A percentile compares a stretch with the other conserved stretches of the same genome.
Conservation (phyloP, 805 yeast species). For the Ogataea haglerorum region DNA sequence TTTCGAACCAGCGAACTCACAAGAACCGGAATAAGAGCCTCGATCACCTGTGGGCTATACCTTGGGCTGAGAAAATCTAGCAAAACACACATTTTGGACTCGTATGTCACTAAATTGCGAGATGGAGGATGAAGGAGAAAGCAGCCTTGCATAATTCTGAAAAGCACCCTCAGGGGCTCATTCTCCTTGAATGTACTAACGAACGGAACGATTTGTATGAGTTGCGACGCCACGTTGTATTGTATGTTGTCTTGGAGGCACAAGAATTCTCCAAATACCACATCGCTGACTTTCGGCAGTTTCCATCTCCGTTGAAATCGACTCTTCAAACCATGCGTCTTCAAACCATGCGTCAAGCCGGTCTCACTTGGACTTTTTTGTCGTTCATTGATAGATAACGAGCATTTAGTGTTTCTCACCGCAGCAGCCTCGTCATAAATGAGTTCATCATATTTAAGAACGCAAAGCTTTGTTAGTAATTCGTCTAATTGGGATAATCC, state of each 20-base stretch:
- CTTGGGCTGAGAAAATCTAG: conserved; percentile 24
- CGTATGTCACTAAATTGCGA: conserved; percentile 44
- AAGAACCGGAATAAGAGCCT: conserved; percentile 47
- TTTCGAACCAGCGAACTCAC: conserved; percentile 57
- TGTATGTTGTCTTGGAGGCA: conserved; percentile 50
- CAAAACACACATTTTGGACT: conserved; percentile 37
- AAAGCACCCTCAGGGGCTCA: conserved; percentile 20
- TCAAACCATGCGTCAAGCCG: too few species aligned
- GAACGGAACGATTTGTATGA: conserved; percentile 29
- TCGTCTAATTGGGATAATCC: conserved; percentile 1
- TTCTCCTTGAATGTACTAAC: conserved; percentile 9
- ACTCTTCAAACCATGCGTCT: too few species aligned
- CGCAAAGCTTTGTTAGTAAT: conserved; percentile 1
- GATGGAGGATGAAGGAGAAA: conserved; percentile 57
- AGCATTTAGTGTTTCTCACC: too few species aligned
- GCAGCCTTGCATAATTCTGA: conserved; percentile 54
- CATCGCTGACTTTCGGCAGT: conserved; percentile 1
- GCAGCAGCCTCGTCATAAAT: too few species aligned
- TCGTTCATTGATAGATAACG: too few species aligned
- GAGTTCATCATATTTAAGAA: not conserved
- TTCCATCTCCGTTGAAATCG: conserved; percentile 3
- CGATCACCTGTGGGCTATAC: conserved; percentile 28
- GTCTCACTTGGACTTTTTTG: too few species aligned
- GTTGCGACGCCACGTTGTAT: conserved; percentile 43
- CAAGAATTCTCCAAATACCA: conserved; percentile 33